phyloP scores from a whole-genome alignment of 1,139 yeast genomes.

The Candida sp. region DNA sequence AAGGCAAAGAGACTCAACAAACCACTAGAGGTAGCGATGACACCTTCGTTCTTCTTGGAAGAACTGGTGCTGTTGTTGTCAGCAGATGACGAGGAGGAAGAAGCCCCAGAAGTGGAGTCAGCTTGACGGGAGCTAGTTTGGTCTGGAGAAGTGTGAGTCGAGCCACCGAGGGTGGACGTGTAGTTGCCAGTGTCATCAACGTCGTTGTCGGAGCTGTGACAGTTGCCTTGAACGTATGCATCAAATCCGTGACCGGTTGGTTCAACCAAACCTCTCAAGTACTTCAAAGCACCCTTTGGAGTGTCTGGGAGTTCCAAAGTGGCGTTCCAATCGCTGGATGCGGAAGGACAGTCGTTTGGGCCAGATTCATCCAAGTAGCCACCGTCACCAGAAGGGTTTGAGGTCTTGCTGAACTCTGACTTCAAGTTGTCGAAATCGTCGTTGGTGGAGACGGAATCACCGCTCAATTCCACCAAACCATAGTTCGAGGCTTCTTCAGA shows the following conservation, averaged over 20 bases:
- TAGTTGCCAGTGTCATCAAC: slow-evolving; percentile 47
- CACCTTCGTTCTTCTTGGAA: slow-evolving; percentile 13
- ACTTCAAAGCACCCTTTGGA: slow-evolving; percentile 79
- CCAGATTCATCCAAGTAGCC: slow-evolving; percentile 57
- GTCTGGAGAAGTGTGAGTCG: slow-evolving; percentile 19
- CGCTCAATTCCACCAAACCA: slow-evolving; percentile 61
- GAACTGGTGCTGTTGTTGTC: slow-evolving; percentile 3
- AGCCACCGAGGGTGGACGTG: slow-evolving; percentile 23
- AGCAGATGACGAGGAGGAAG: slow-evolving; percentile 22
- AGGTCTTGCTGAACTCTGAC: slow-evolving; percentile 30
- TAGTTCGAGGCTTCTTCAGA: slow-evolving; percentile 68
- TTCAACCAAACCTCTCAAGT: slow-evolving; percentile 68
- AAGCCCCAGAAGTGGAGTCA: slow-evolving; percentile 23
- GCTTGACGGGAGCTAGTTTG: slow-evolving; percentile 23
- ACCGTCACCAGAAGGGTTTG: slow-evolving; percentile 76
- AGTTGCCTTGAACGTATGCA: slow-evolving; percentile 75
- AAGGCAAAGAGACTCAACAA: slow-evolving; percentile 13
- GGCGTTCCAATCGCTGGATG: slow-evolving; percentile 60
- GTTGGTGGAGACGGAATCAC: slow-evolving; percentile 31
- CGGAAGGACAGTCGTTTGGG: slow-evolving; percentile 70
- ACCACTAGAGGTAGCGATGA: slow-evolving; percentile 6
- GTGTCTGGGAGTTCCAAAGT: slow-evolving; percentile 68
- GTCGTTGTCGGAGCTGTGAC: slow-evolving; percentile 46
- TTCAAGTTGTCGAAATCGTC: slow-evolving; percentile 32
- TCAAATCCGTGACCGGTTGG: slow-evolving; percentile 82